Evolutionary conservation across 805 yeast species (phyloP).

Genomic region (Monosporozyma yasuniensis): DNA sequence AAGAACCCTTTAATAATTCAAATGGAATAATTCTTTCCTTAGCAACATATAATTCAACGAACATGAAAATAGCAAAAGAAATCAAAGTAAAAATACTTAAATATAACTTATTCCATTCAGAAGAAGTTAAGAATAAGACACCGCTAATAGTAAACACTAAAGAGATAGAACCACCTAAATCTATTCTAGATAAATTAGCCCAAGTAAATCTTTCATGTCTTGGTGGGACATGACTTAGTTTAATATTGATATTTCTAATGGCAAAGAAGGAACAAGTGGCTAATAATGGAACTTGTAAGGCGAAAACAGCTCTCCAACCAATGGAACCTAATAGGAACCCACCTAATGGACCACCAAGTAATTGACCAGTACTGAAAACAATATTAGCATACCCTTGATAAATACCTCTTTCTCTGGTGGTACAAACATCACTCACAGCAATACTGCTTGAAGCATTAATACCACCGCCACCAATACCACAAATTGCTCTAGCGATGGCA

Average conservation of each 20-base stretch:
- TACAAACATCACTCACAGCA: conserved; percentile 65
- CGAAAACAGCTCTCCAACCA: conserved; percentile 60
- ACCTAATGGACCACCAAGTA: conserved; percentile 57
- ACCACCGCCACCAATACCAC: conserved; percentile 93
- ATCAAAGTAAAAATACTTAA: conserved; percentile 26
- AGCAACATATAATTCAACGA: conserved; percentile 30
- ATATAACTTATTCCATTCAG: conserved; percentile 36
- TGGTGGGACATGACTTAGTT: conserved; percentile 45
- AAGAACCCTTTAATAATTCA: conserved; percentile 41
- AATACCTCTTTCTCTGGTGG: conserved; percentile 66
- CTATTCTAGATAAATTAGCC: conserved; percentile 49
- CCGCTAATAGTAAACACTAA: conserved; percentile 47
- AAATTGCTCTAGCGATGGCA: conserved; percentile 53
- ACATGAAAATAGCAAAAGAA: conserved; percentile 29
- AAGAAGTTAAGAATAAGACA: conserved; percentile 39
- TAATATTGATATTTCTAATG: conserved; percentile 32
- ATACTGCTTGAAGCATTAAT: conserved; percentile 67
- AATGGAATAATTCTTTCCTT: conserved; percentile 55
- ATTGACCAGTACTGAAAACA: conserved; percentile 66
- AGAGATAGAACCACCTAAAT: conserved; percentile 54
- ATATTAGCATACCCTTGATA: conserved; percentile 79
- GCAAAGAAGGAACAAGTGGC: conserved; percentile 32
- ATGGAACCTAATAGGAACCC: conserved; percentile 48
- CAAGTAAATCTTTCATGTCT: conserved; percentile 35
- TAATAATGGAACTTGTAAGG: conserved; percentile 40